These are phyloP conservation scores for Amphibolis antarctica DNA, from an alignment of 106 monocot genomes.

Conservation along the genomic window DNA sequence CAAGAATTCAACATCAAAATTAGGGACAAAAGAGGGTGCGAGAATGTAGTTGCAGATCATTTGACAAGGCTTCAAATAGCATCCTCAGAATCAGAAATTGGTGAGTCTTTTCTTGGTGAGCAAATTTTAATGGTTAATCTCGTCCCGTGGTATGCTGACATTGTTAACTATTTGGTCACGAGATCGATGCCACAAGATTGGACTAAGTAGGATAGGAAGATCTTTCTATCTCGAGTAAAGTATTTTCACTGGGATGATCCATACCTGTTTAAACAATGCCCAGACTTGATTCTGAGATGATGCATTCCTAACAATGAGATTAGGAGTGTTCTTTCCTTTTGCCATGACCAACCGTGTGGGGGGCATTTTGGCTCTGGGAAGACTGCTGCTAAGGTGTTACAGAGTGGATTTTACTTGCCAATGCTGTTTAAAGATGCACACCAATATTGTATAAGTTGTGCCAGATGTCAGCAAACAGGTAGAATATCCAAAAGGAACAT, in stretches of 20 bases:
- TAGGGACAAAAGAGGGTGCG: background rate
- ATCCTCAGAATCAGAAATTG: background rate
- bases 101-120: background rate
- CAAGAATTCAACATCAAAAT: conserved; percentile 8
- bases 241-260: too few species aligned
- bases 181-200: too few species aligned
- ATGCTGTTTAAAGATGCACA: background rate
- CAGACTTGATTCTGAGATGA: too few species aligned
- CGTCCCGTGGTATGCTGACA: too few species aligned
- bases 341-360: background rate
- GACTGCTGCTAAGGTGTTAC: background rate
- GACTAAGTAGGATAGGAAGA: too few species aligned
- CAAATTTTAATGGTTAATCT: too few species aligned
- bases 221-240: too few species aligned
- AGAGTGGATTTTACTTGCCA: background rate
- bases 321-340: too few species aligned
- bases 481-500: background rate
- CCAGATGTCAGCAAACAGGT: background rate
- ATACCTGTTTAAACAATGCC: too few species aligned
- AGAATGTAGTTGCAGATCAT: too few species aligned
- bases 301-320: too few species aligned
- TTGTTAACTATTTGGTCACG: too few species aligned
- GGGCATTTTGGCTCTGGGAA: conserved; percentile 1
- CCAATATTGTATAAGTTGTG: background rate
- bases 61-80: background rate